Evolutionary conservation across 768 basidiomycete genomes (phyloP).

Genomic region (Pisolithus microcarpus): DNA sequence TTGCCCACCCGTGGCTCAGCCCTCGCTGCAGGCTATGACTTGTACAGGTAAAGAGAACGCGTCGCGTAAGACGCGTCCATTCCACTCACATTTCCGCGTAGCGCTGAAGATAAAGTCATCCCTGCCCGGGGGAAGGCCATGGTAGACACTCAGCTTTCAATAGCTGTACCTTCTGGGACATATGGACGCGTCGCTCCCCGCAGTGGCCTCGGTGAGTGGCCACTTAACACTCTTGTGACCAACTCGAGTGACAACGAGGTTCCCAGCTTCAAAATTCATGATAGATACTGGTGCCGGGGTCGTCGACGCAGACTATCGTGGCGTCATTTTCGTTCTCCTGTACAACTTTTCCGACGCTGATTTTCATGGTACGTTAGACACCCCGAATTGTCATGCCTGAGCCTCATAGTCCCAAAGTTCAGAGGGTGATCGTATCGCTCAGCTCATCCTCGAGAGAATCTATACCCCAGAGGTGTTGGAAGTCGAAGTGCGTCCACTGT

Average conservation of each 20-base stretch:
- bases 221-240: not conserved
- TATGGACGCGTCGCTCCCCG: conserved; percentile 97
- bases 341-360: conserved; percentile 90
- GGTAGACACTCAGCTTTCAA: conserved; percentile 84
- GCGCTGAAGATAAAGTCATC: conserved; percentile 77
- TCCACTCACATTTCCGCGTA: conserved; percentile 23
- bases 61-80: not conserved
- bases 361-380: conserved; percentile 57
- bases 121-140: conserved; percentile 90
- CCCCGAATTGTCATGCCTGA: not conserved
- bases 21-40: conserved; percentile 89
- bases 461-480: conserved; percentile 79
- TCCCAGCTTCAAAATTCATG: conserved; percentile 88
- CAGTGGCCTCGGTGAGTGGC: conserved; percentile 78
- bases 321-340: conserved; percentile 81
- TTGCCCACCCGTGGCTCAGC: conserved; percentile 83
- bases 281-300: conserved; percentile 98
- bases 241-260: not conserved
- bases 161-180: conserved; percentile 88
- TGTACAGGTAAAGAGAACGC: conserved; percentile 60
- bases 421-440: conserved; percentile 95
- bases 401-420: conserved; percentile 42
- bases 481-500: conserved; percentile 59
- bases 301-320: conserved; percentile 94
- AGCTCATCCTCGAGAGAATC: conserved; percentile 89